Percentiles rank a stretch among this genome's conserved stretches.
phyloP scores from a whole-genome alignment of 192 early-diverging fungal genomes.

The Glomus cerebriforme region DNA sequence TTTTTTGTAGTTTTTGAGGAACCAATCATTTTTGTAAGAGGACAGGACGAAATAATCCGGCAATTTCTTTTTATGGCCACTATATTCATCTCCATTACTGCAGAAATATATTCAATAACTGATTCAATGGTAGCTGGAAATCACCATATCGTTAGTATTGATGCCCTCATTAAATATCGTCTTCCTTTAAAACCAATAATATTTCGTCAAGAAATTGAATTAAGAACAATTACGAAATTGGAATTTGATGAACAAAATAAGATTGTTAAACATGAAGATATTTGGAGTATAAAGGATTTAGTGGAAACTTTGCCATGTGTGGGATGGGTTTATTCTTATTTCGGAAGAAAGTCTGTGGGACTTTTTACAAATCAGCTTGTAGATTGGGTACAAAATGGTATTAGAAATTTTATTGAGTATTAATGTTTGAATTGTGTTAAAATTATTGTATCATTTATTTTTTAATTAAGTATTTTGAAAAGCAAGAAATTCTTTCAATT shows the following conservation, averaged over 20 bases:
- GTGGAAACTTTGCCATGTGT: constrained; percentile 17
- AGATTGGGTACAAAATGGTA: not conserved
- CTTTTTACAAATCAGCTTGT: not conserved
- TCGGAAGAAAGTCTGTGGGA: constrained; percentile 1
- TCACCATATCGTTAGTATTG: constrained; percentile 15
- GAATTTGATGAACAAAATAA: constrained; percentile 26
- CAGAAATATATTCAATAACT: constrained; percentile 17
- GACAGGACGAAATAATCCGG: constrained; percentile 1
- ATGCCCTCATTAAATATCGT: constrained; percentile 19
- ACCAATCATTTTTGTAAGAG: constrained; percentile 4
- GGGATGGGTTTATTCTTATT: constrained; percentile 21
- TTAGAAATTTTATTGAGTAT: no score
- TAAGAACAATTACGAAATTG: constrained; percentile 11
- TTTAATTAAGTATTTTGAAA: not conserved
- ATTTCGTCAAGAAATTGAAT: not conserved
- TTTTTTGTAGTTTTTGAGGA: constrained; percentile 17
- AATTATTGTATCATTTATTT: not conserved
- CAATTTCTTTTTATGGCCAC: constrained; percentile 16
- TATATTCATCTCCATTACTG: not conserved
- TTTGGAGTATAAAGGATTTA: constrained; percentile 30
- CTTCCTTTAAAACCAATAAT: constrained; percentile 3
- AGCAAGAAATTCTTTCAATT: constrained; percentile 51
- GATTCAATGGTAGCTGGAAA: not conserved
- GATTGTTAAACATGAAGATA: constrained; percentile 29
- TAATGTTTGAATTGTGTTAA: no score